Conservation (phyloP, 345 rosid species). For the Salix caprea region DNA sequence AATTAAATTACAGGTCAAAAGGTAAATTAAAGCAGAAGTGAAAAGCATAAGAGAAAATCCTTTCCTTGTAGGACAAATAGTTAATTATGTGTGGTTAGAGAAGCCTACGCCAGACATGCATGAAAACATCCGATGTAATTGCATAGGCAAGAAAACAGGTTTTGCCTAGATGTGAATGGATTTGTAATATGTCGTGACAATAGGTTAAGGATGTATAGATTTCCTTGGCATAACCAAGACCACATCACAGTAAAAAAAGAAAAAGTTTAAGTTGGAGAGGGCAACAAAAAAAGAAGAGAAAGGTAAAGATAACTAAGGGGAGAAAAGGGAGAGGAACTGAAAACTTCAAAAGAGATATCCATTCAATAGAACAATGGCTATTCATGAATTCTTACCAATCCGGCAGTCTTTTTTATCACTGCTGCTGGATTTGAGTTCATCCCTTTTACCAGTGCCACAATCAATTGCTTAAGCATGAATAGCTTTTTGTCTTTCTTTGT, state of each 20-base stretch:
- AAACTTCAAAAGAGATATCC: not conserved
- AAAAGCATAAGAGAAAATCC: not conserved
- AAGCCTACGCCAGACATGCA: not conserved
- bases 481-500: slow-evolving; percentile 78
- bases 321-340: not conserved
- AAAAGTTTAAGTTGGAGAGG: not conserved
- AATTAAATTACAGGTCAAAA: not conserved
- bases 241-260: not conserved
- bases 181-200: not conserved
- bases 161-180: not conserved
- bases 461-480: slow-evolving; percentile 79
- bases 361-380: slow-evolving; percentile 7
- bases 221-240: not conserved
- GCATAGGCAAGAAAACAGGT: not conserved
- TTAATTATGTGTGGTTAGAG: not conserved
- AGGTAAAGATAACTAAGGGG: not conserved
- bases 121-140: not conserved
- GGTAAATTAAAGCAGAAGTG: not conserved
- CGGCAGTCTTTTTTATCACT: slow-evolving; percentile 85
- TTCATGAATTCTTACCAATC: slow-evolving; percentile 56
- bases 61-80: not conserved
- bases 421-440: slow-evolving; percentile 83
- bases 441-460: slow-evolving; percentile 70
- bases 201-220: not conserved
- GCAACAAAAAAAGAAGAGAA: not conserved